A percentile compares a stretch with the other conserved stretches of the same genome.
Conservation (phyloP, 345 rosid genomes). For the Arabidopsis arenosa region DNA sequence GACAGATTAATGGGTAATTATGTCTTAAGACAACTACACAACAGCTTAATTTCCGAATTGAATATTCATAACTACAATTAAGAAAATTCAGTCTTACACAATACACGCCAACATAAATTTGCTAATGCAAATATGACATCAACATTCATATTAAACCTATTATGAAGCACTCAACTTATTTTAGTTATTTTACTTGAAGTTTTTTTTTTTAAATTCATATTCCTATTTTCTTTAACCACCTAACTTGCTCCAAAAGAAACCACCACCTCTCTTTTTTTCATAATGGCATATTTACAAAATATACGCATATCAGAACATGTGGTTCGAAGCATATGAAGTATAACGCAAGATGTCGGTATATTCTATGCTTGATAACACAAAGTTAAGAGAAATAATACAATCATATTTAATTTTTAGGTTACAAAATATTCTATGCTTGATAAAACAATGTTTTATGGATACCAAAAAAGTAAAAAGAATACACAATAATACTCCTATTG, state of each 20-base stretch:
- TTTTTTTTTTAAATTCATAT: neutral
- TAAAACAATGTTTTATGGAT: neutral
- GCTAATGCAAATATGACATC: conserved; percentile 2
- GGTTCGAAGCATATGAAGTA: conserved; percentile 33
- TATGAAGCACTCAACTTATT: conserved; percentile 17
- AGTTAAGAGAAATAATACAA: neutral
- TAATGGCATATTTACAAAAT: conserved; percentile 27
- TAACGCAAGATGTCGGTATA: conserved; percentile 31
- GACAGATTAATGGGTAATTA: conserved; percentile 1
- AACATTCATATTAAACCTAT: neutral
- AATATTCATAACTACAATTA: conserved; percentile 8
- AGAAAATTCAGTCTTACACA: neutral
- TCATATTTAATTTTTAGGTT: neutral
- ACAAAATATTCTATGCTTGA: conserved; percentile 16
- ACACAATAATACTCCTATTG: neutral
- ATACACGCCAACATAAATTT: neutral
- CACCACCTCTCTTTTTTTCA: conserved; percentile 21
- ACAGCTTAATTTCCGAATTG: neutral
- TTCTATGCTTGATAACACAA: conserved; percentile 8
- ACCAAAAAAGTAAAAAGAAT: neutral
- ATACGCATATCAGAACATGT: conserved; percentile 35
- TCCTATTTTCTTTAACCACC: conserved; percentile 1
- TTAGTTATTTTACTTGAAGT: neutral
- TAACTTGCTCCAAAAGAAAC: conserved; percentile 42
- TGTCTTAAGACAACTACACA: neutral